Base-by-base conservation (phyloP, 2,329 filamentous ascomycete genomes). In the Fusarium anthophilum region DNA sequence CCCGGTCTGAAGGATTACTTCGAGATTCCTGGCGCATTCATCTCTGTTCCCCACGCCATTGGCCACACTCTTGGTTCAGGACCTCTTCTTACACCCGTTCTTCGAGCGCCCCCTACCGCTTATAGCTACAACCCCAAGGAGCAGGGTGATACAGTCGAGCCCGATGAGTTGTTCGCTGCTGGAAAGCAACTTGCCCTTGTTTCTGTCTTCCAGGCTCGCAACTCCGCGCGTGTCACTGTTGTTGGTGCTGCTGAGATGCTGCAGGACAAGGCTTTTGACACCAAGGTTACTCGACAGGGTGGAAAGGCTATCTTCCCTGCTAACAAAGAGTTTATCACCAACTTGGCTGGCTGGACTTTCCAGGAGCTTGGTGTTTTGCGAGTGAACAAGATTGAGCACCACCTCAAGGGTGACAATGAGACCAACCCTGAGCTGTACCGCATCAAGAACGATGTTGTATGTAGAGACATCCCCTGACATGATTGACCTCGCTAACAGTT, bases 91-190 rank as follows among this genome's bases (percentile, higher is more conserved):
- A 89, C 92, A 24, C 94, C 96, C 22, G 89, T 99, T 75, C 85
- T 99, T 66, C 92, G 92, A 77, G 96, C 95, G 51, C 93, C 94
- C 26, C 86, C 88, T 76, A 98, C 95, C 15, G 93, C 95, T 70
- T 99, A 99, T 87, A 94, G 91, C 83, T 98, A 98, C 88, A 96
- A 96, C 84, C 92, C 94, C 62, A 97, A 97, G 87, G 95, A 98
- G 73, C 93, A 97, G 79, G 82, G 86, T 45, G 90, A 91, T 54
- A 83, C 84, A 10, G 86, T 94, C 30, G 85, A 87, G 45, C 79
- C 85, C 7, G 94, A 97, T 75, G 95, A 98, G 70, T 88, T 94
- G 53, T 97, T 97, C 80, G 95, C 93, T 35, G 92, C 92, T 62
- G 96, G 96, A 54, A 86, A 88, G 78, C 96, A 99, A 86, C 87